Base-by-base conservation (phyloP, 352 stramenopile species). In the Phytophthora constricta region DNA sequence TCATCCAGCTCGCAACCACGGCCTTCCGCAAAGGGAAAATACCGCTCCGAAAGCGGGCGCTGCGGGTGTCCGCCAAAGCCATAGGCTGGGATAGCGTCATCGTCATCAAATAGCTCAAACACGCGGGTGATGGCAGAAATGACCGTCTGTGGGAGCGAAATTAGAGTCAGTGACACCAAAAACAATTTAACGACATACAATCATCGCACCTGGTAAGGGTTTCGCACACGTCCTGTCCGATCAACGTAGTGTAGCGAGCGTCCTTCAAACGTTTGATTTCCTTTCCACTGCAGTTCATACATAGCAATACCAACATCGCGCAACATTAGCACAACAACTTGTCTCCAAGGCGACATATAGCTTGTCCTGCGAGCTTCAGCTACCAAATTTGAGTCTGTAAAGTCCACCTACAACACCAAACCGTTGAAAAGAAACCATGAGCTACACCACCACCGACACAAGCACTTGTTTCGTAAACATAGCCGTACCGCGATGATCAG, bases 71-170 rank as follows among this genome's bases (percentile, higher is more conserved):
- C 87, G 17, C 84, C 84, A 49, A 92, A 94, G 9, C 82, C 86
- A 50, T 80, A 92, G 17, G 78, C 79, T 9, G 86, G 86, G 53
- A 96, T 93, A 17, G 84, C 78, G 45, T 90, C 78, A 62, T 93
- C 83, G 49, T 92, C 83, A 51, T 91, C 84, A 50, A 94, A 96
- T 9, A 77, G 64, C 65, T 91, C 84, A 34, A 96, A 77, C 16
- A 91, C 86, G 8, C 77, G 77, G 9, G 86, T 84, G 25, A 95
- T 87, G 19, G 89, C 71, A n/a, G 74, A 88, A 53, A 95, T 91
- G 1, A 90, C 87, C 17, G 64, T 83, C 84, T 93, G 39, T 25
- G 62, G 26, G 14, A 39, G n/a, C 26, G 16, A 48, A 48, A 27
- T 20, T 17, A 52, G 2, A 17, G 13, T 23, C n/a, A 56, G 17